Percentiles rank a stretch among this genome's conserved stretches.
These are phyloP conservation scores for Immersiella caudata DNA, from an alignment of 495 filamentous ascomycete species.

Conservation along the genomic window DNA sequence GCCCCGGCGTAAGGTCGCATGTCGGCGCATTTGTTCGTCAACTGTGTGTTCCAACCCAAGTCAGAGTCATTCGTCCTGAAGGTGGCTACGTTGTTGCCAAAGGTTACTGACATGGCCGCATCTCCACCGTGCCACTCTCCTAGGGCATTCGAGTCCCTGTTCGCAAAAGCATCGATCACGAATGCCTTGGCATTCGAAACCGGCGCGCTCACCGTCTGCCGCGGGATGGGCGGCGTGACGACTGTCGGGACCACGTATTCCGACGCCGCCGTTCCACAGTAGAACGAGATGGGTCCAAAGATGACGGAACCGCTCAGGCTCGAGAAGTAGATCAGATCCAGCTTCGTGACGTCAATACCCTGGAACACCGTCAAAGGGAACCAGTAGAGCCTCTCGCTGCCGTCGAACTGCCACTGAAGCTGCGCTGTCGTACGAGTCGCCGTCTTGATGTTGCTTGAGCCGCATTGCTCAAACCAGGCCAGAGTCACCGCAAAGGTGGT, in stretches of 20 bases:
- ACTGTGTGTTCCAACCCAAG: slow-evolving; percentile 68
- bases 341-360: slow-evolving; percentile 55
- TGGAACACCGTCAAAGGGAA: slow-evolving; percentile 58
- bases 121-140: slow-evolving; percentile 74
- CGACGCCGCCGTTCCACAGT: slow-evolving; percentile 56
- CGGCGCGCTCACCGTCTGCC: slow-evolving; percentile 52
- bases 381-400: slow-evolving; percentile 61
- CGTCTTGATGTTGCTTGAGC: slow-evolving; percentile 44
- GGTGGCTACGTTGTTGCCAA: slow-evolving; percentile 54
- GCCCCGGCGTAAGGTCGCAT: slow-evolving; percentile 57
- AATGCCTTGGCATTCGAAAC: slow-evolving; percentile 53
- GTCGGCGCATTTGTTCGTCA: slow-evolving; percentile 63
- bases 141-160: slow-evolving; percentile 60
- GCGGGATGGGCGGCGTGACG: slow-evolving; percentile 21
- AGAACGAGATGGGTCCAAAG: slow-evolving; percentile 61
- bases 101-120: slow-evolving; percentile 58
- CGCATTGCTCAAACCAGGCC: slow-evolving; percentile 45
- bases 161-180: slow-evolving; percentile 69
- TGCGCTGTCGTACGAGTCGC: slow-evolving; percentile 47
- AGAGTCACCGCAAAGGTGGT: slow-evolving; percentile 59
- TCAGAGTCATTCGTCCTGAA: slow-evolving; percentile 69
- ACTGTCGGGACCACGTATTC: slow-evolving; percentile 55
- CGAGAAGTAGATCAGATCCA: slow-evolving; percentile 55
- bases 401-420: slow-evolving; percentile 64
- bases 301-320: slow-evolving; percentile 51